Percentiles rank a stretch among this genome's conserved stretches.
Evolutionary conservation across 768 basidiomycete genomes (phyloP).

Genomic region (Rhizopogon rudus): DNA sequence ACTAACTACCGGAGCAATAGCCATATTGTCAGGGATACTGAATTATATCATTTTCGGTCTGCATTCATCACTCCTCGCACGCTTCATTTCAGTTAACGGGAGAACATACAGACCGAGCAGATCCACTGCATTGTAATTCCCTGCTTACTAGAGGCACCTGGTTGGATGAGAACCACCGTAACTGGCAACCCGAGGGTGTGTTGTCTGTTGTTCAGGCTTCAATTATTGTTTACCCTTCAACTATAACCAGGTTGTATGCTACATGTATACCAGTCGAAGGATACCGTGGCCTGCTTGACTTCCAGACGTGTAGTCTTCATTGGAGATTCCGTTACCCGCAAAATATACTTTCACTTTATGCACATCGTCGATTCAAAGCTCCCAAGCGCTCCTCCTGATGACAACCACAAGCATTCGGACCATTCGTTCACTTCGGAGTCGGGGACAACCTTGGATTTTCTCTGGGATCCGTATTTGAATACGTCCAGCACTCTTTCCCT

Average conservation of each 20-base stretch:
- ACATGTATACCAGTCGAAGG: constrained; percentile 51
- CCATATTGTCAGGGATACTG: constrained; percentile 38
- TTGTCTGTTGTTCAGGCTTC: constrained; percentile 1
- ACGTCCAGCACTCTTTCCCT: constrained; percentile 46
- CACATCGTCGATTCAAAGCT: constrained; percentile 54
- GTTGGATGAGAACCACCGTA: constrained; percentile 59
- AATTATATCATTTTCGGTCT: constrained; percentile 42
- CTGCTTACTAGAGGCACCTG: constrained; percentile 71
- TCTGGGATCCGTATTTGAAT: constrained; percentile 91
- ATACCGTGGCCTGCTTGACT: constrained; percentile 51
- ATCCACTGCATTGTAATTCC: constrained; percentile 69
- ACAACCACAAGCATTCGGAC: constrained; percentile 68
- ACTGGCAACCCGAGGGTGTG: constrained; percentile 87
- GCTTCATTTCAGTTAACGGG: not conserved
- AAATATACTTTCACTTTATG: constrained; percentile 72
- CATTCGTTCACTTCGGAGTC: constrained; percentile 42
- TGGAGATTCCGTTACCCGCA: constrained; percentile 81
- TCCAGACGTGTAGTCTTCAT: constrained; percentile 65
- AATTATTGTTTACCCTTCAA: constrained; percentile 2
- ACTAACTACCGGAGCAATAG: constrained; percentile 32
- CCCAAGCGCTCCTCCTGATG: constrained; percentile 46
- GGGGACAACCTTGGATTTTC: constrained; percentile 51
- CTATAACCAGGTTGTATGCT: constrained; percentile 72
- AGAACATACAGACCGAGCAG: constrained; percentile 51
- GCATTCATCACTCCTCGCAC: not conserved